Base-by-base conservation (phyloP, 139 green algal species). In the Coelastrella sp. region DNA sequence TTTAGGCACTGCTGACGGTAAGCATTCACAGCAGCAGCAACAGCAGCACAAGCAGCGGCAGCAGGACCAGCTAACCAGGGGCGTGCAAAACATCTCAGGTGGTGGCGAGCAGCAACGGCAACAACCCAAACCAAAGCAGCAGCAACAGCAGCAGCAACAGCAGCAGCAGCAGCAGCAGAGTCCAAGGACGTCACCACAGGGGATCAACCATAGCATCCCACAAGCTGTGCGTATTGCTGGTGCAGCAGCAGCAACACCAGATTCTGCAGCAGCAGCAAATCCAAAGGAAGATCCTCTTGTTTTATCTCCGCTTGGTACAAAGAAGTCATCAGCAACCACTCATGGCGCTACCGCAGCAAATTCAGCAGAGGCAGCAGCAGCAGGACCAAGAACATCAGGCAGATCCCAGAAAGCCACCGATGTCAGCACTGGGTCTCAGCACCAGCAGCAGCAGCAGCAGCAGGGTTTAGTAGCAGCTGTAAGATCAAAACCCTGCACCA, bases 331-430 rank as follows among this genome's bases (percentile, higher is more conserved):
- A 41, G 62, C 25, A 71, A n/a, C n/a, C n/a, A 27, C 62, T 71
- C 9, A 27, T 71, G 62, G 62, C 38, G 62, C n/a, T 27, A 35
- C 62, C 38, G 62, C 62, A 19, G 25, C n/a, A 23, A 19, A 13
- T 23, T 13, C 62, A 71, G 62, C 62, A 71, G 62, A n/a, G 23
- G 62, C 62, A 71, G 62, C 62, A 71, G n/a, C 62, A 69, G 62
- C 62, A 71, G 62, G 27, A 71, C 27, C 62, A 71, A 27, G 27
- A 71, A 19, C n/a, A 43, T 13, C 62, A 71, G 9, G n/a, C 5
- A 11, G 59, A 7, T 67, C 19, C 27, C n/a, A 19, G 30, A 15
- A 67, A 1, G 59, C 21, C 25, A 67, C 23, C n/a, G n/a, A n/a
- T n/a, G n/a, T n/a, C n/a, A n/a, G n/a, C n/a, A n/a, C n/a, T n/a